Evolutionary conservation across 345 rosid species (phyloP).

Genomic region (Eucalyptus leucophloia): DNA sequence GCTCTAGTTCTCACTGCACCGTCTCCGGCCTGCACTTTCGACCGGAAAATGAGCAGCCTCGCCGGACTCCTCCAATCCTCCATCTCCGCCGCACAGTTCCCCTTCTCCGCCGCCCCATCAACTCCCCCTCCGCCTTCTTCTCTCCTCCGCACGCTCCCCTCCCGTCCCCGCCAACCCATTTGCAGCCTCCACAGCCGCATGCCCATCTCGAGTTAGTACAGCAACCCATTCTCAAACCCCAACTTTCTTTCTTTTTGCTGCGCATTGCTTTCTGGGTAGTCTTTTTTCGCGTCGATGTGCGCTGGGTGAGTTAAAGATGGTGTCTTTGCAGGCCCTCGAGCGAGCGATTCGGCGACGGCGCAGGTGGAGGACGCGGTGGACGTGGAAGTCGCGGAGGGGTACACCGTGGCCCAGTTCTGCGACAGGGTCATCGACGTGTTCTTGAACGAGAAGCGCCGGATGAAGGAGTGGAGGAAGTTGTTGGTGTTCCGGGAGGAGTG

Average conservation of each 20-base stretch:
- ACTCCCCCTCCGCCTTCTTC: background rate
- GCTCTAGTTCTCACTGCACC: background rate
- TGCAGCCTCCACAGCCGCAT: background rate
- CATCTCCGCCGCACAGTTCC: background rate
- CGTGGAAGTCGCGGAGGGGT: conserved; percentile 63
- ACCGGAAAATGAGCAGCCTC: background rate
- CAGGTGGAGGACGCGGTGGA: conserved; percentile 31
- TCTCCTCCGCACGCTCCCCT: background rate
- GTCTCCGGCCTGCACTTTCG: background rate
- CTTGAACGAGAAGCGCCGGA: conserved; percentile 67
- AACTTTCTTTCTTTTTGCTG: background rate
- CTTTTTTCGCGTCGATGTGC: background rate
- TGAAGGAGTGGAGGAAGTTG: conserved; percentile 71
- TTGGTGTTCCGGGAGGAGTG: conserved; percentile 78
- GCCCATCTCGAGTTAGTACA: background rate
- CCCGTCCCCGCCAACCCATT: background rate
- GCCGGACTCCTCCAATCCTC: background rate
- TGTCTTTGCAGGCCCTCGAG: conserved; percentile 24
- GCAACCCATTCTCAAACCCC: background rate
- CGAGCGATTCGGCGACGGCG: conserved; percentile 14
- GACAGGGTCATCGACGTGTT: conserved; percentile 75
- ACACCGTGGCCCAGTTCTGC: conserved; percentile 55
- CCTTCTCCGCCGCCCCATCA: background rate
- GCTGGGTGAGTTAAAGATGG: background rate
- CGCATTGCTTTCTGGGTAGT: background rate